Conservation (phyloP, 345 rosid species). For the Linum usitatissimum region DNA sequence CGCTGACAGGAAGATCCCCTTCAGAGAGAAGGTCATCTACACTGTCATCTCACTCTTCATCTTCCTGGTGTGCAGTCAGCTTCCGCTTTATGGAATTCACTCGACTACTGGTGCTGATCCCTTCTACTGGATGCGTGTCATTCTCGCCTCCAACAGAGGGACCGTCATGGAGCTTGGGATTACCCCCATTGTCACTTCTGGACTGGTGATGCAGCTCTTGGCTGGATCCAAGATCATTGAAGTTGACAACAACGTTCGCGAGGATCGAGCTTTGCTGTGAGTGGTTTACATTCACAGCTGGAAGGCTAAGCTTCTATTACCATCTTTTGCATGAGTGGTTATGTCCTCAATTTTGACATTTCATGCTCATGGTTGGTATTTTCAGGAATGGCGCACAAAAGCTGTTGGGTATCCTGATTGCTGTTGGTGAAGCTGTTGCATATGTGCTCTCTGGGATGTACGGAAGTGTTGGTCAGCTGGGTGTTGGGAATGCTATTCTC, state of each 20-base stretch:
- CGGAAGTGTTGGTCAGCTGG: constrained; percentile 69
- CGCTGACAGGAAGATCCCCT: constrained; percentile 64
- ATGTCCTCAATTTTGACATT: constrained; percentile 4
- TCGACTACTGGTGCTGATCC: constrained; percentile 72
- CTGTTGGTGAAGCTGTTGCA: constrained; percentile 75
- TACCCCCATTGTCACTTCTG: constrained; percentile 73
- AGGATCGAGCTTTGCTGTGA: constrained; percentile 71
- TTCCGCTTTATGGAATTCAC: constrained; percentile 62
- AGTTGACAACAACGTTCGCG: constrained; percentile 70
- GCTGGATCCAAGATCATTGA: constrained; percentile 70
- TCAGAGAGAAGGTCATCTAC: constrained; percentile 68
- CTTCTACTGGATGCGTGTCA: constrained; percentile 73
- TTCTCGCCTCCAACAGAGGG: constrained; percentile 66
- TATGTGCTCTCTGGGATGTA: constrained; percentile 81
- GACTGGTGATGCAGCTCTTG: constrained; percentile 64
- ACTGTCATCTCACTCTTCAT: constrained; percentile 69
- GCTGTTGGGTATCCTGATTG: constrained; percentile 66
- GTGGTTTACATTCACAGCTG: constrained; percentile 14
- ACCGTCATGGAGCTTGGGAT: constrained; percentile 84
- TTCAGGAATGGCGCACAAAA: constrained; percentile 74
- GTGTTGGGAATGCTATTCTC: constrained; percentile 73
- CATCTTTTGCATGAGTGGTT: background rate
- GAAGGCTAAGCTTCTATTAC: background rate
- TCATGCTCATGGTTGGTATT: too few relatives aligned
- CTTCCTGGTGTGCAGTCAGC: constrained; percentile 70